Conservation (phyloP, 2,329 filamentous ascomycete species). For the Colletotrichum lindemuthianum region DNA sequence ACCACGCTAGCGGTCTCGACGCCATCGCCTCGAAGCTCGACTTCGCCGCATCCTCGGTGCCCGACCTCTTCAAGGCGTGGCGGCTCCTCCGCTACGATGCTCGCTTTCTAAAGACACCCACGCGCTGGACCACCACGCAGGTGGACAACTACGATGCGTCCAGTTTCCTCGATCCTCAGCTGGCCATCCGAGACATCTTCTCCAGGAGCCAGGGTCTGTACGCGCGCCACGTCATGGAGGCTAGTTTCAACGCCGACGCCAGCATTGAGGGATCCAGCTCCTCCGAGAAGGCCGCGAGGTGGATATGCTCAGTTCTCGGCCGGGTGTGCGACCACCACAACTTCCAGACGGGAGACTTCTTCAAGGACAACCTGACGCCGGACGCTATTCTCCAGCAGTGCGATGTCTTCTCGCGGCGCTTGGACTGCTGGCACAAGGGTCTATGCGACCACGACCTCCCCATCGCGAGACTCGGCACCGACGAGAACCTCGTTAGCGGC, state of each 20-base stretch:
- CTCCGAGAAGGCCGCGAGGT: slow-evolving; percentile 23
- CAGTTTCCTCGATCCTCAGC: slow-evolving; percentile 20
- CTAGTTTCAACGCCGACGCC: not conserved
- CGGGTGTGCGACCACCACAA: slow-evolving; percentile 14
- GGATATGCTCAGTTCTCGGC: slow-evolving; percentile 14
- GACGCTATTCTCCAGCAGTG: slow-evolving; percentile 14
- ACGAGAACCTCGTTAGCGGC: slow-evolving; percentile 11
- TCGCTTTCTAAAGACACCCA: slow-evolving; percentile 9
- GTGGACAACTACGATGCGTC: slow-evolving; percentile 20
- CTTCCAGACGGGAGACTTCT: slow-evolving; percentile 12
- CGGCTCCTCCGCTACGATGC: slow-evolving; percentile 27
- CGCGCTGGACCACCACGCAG: not conserved
- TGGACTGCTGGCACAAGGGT: slow-evolving; percentile 16
- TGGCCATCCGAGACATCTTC: slow-evolving; percentile 23
- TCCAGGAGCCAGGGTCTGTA: slow-evolving; percentile 5
- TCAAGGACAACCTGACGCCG: slow-evolving; percentile 7
- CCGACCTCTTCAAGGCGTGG: slow-evolving; percentile 31
- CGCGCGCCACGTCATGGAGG: slow-evolving; percentile 18
- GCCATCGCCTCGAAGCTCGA: slow-evolving; percentile 24
- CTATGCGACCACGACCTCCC: slow-evolving; percentile 25
- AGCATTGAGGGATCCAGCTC: not conserved
- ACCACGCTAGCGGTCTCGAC: slow-evolving; percentile 21
- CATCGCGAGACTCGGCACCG: slow-evolving; percentile 1
- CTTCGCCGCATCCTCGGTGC: slow-evolving; percentile 4
- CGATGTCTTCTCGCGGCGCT: slow-evolving; percentile 2